Base-by-base conservation (phyloP, 1,284 basidiomycete species). In the Meripilus lineatus region DNA sequence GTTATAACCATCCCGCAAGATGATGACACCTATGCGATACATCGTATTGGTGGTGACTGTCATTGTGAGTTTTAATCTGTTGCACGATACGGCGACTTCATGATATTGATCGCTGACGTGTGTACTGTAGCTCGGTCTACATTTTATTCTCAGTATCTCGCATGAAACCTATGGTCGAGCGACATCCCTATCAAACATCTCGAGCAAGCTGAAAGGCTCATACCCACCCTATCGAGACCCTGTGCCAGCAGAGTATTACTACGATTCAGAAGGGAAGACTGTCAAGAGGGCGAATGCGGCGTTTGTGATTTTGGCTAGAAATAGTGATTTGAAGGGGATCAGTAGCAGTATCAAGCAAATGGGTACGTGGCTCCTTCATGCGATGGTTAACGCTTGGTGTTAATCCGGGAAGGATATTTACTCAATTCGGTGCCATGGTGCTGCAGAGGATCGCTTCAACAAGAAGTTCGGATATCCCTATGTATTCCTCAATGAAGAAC, bases 291-390 rank as follows among this genome's bases (percentile, higher is more conserved):
- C 89, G 4, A 93, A 92, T 59, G 92, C 92, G 18, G 82, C 79
- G 3, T 89, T 93, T 57, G 89, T 93, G 32, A 75, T 93, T 46
- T 76, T 95, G 67, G 89, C 89, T 13, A 77, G 92, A 24, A 94
- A 94, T 59, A 70, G 77, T 35, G 93, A 95, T 61, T 65, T 93
- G 38, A 69, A 75, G 52, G 82, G 82, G 2, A 78, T 92, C 49
- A 66, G 86, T 44, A 74, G 62, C 50, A 89, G 84, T 59, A 74
- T 89, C 68, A 85, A 84, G 61, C 84, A 88, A 61, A 74, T 85
- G 63, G 61, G 61, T 61, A 39, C 30, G 59, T 52, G 17, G 44
- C 17, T 28, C 21, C 18, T 17, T 30, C n/a, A n/a, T n/a, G n/a
- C n/a, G n/a, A n/a, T n/a, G 17, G 17, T 17, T 32, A 30, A 36